Conservation (phyloP, 75 land plant species). For the Pinus albicaulis region DNA sequence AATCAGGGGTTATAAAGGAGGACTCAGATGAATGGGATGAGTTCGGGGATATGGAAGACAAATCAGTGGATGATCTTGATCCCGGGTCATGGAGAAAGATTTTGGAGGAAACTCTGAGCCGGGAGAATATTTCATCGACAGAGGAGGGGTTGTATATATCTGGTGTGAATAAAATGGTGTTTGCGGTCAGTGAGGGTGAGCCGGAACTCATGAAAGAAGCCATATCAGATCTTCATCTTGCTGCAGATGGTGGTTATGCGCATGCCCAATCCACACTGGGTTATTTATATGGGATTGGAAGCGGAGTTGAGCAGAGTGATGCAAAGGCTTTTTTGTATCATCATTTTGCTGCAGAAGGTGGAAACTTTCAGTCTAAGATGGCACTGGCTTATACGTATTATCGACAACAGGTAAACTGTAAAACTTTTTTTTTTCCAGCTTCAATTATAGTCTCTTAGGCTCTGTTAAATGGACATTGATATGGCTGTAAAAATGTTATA, state of each 20-base stretch:
- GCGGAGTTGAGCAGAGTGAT: slow-evolving; percentile 40
- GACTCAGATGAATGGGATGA: slow-evolving; percentile 45
- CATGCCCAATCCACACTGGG: slow-evolving; percentile 85
- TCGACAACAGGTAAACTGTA: slow-evolving; percentile 54
- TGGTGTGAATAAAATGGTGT: slow-evolving; percentile 46
- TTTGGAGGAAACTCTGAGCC: slow-evolving; percentile 14
- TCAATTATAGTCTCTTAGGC: background rate
- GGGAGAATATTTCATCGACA: background rate
- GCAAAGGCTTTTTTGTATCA: slow-evolving; percentile 78
- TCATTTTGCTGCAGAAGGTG: slow-evolving; percentile 73
- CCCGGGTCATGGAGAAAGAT: slow-evolving; percentile 53
- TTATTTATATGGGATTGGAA: slow-evolving; percentile 60
- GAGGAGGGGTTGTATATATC: slow-evolving; percentile 26
- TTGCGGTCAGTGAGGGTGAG: slow-evolving; percentile 35
- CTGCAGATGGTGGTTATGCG: slow-evolving; percentile 48
- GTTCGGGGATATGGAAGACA: slow-evolving; percentile 30
- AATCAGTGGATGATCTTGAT: slow-evolving; percentile 28
- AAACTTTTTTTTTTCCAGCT: no score
- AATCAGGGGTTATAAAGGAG: background rate
- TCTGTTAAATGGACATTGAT: background rate
- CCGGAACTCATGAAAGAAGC: slow-evolving; percentile 30
- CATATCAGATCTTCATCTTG: slow-evolving; percentile 31
- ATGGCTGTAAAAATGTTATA: background rate
- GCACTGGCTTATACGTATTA: slow-evolving; percentile 73
- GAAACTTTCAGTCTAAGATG: slow-evolving; percentile 88